Conservation (phyloP, 2,329 filamentous ascomycete genomes). For the Fusarium mexicanum region DNA sequence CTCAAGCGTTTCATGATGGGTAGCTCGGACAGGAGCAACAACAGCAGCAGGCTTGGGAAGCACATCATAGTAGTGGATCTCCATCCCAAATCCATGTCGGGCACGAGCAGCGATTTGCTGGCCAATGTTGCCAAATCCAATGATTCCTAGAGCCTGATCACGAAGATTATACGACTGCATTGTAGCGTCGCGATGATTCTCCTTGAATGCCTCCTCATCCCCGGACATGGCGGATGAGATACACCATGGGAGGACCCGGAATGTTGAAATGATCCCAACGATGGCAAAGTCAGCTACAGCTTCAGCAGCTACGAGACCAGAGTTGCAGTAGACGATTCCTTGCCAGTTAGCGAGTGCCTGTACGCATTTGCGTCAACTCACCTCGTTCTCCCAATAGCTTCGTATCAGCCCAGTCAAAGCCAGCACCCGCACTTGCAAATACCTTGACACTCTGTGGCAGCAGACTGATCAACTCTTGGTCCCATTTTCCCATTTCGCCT, state of each 20-base stretch:
- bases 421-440: conserved; percentile 71
- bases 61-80: conserved; percentile 71
- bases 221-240: conserved; percentile 61
- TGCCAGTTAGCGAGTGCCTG: background rate
- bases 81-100: conserved; percentile 70
- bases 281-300: conserved; percentile 78
- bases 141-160: conserved; percentile 68
- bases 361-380: conserved; percentile 37
- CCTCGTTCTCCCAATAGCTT: conserved; percentile 68
- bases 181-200: conserved; percentile 69
- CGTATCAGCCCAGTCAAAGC: conserved; percentile 74
- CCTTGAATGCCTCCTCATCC: conserved; percentile 55
- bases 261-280: conserved; percentile 74
- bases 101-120: conserved; percentile 66
- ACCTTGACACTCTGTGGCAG: conserved; percentile 66
- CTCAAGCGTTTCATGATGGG: conserved; percentile 61
- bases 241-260: conserved; percentile 74
- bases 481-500: conserved; percentile 73
- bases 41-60: conserved; percentile 57
- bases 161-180: conserved; percentile 71
- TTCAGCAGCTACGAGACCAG: conserved; percentile 74
- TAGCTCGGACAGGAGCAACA: conserved; percentile 55
- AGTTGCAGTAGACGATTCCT: conserved; percentile 78
- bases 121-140: conserved; percentile 76
- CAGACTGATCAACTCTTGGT: conserved; percentile 65